Percentiles rank a stretch among this genome's conserved stretches.
These are phyloP conservation scores for Fagopyrum tataricum DNA, from an alignment of 148 eudicot species.

Conservation along the genomic window DNA sequence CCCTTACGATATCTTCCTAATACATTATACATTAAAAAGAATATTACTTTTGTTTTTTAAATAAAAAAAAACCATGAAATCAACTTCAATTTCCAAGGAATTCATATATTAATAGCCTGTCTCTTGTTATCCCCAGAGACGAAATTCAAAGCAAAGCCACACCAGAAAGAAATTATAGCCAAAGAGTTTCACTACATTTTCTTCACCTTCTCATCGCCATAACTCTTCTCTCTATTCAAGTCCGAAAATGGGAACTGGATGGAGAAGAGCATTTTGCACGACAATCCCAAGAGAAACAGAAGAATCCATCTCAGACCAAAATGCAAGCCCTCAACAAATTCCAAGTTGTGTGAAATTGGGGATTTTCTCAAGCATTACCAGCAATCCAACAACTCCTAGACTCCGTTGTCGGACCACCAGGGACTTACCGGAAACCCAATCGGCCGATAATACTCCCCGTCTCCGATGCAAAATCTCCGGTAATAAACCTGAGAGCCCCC, in stretches of 20 bases:
- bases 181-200: too few species aligned
- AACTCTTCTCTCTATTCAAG: slow-evolving; percentile 3
- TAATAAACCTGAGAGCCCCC: slow-evolving; percentile 19
- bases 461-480: slow-evolving; percentile 32
- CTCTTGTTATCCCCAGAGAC: slow-evolving; percentile 22
- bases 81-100: slow-evolving; percentile 11
- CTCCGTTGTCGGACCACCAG: slow-evolving; percentile 25
- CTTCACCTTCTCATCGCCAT: slow-evolving; percentile 16
- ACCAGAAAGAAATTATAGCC: neutral
- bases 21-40: neutral
- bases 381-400: slow-evolving; percentile 19
- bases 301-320: neutral
- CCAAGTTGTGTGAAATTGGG: slow-evolving; percentile 33
- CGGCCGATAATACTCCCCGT: slow-evolving; percentile 22
- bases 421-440: slow-evolving; percentile 1
- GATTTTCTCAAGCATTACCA: slow-evolving; percentile 30
- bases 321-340: slow-evolving; percentile 22
- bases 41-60: neutral
- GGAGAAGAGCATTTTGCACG: slow-evolving; percentile 92
- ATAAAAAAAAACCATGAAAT: neutral
- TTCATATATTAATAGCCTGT: slow-evolving; percentile 17
- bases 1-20: neutral
- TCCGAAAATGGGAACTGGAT: slow-evolving; percentile 62
- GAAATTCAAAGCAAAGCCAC: neutral
- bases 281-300: slow-evolving; percentile 51